Conservation (phyloP, 1,139 yeast genomes). For the Suhomyces anneliseae region DNA sequence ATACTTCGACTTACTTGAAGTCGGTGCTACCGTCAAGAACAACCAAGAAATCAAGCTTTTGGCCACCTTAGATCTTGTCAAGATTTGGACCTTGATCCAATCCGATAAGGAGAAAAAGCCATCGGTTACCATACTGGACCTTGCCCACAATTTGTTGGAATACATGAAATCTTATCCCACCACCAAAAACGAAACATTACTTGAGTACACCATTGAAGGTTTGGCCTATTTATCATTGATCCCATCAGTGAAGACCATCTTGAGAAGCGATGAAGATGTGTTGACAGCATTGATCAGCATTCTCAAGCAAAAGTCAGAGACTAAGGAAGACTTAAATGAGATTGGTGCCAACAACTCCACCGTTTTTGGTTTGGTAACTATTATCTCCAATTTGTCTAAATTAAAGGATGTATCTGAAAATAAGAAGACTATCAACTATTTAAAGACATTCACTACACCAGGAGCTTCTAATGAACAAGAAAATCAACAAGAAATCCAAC, state of each 20-base stretch:
- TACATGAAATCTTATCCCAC: slow-evolving; percentile 3
- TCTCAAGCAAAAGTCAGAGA: slow-evolving; percentile 6
- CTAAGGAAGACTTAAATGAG: background rate
- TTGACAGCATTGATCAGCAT: slow-evolving; percentile 22
- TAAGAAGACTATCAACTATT: slow-evolving; percentile 27
- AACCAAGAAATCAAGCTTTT: slow-evolving; percentile 25
- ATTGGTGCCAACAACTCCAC: slow-evolving; percentile 1
- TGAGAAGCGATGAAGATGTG: slow-evolving; percentile 35
- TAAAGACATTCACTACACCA: slow-evolving; percentile 38
- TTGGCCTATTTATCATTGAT: slow-evolving; percentile 48
- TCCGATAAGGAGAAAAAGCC: slow-evolving; percentile 21
- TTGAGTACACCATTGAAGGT: slow-evolving; percentile 41
- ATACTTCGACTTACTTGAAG: slow-evolving; percentile 30
- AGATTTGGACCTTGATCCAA: slow-evolving; percentile 45
- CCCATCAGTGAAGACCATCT: slow-evolving; percentile 25
- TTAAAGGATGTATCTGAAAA: slow-evolving; percentile 21
- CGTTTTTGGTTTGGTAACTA: slow-evolving; percentile 39
- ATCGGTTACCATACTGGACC: background rate
- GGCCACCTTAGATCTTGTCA: slow-evolving; percentile 37
- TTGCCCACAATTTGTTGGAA: slow-evolving; percentile 7
- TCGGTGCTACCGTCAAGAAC: slow-evolving; percentile 18
- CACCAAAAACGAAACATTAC: slow-evolving; percentile 6
- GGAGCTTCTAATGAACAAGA: slow-evolving; percentile 19
- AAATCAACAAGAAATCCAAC: slow-evolving; percentile 25
- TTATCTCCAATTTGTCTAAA: slow-evolving; percentile 38